Evolutionary conservation across 192 early-diverging fungal genomes (phyloP).

Genomic region (Physocladia obscura): DNA sequence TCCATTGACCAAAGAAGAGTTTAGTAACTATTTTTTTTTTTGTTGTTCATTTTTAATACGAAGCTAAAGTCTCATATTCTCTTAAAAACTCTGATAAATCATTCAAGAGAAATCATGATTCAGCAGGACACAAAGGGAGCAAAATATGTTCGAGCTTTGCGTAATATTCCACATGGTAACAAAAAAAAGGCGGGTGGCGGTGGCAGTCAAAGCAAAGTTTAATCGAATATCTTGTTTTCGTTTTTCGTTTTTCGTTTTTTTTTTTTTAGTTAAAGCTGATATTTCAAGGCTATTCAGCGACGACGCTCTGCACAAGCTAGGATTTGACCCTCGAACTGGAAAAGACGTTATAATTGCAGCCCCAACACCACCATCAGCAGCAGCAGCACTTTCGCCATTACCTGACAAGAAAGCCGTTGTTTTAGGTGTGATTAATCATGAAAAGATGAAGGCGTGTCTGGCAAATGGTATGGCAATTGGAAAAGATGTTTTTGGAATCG

Average conservation of each 20-base stretch:
- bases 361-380: not conserved
- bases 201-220: no score
- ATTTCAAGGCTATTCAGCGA: conserved; percentile 7
- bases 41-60: not conserved
- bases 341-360: conserved; percentile 3
- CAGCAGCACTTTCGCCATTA: not conserved
- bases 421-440: not conserved
- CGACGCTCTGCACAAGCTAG: conserved; percentile 7
- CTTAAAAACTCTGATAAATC: no score
- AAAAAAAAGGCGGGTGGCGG: no score
- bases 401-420: not conserved
- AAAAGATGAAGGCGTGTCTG: conserved; percentile 2
- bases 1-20: conserved; percentile 7
- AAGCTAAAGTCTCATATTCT: no score
- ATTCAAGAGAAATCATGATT: not conserved
- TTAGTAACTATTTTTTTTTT: not conserved
- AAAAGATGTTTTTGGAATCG: conserved; percentile 9
- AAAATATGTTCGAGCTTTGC: conserved; percentile 1
- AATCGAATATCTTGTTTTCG: no score
- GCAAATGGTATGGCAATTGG: not conserved
- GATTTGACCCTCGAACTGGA: conserved; percentile 19
- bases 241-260: not conserved
- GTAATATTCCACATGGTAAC: not conserved
- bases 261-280: not conserved
- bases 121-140: not conserved